Base-by-base conservation (phyloP, 2,329 filamentous ascomycete species). In the Hymenoscyphus repandus region DNA sequence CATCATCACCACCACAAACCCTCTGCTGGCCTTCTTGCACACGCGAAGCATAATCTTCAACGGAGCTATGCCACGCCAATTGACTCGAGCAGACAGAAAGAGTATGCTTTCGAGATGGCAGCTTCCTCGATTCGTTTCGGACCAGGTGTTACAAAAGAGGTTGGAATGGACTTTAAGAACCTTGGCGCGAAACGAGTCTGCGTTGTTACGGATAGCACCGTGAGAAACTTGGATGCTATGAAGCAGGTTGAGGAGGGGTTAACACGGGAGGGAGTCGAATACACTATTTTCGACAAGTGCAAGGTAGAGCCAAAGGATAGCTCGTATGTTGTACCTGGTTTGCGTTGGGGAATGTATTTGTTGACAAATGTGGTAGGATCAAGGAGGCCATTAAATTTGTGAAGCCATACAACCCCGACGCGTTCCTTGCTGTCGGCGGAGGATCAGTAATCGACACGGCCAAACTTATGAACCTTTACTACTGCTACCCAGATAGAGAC, bases 41-140 rank as follows among this genome's bases (percentile, higher is more conserved):
- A 72, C 3, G 69, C 75, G 13, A 75, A 76, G 18, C 75, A 72
- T 50, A 68, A 72, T 43, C 64, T 68, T 17, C 65, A 70, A 46
- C 62, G 80, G 32, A 74, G 73, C 45, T 83, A 80, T 68, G 90
- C 89, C n/a, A 92, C 89, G 0, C 89, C 91, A 0, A 72, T 86
- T 27, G 85, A 90, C 62, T 71, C 77, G 7, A 78, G 80, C 2
- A 79, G 83, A 57, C 80, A 90, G 64, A 96, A 95, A 68, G 93
- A 99, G 69, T 99, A 99, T 72, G 93, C 93, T 12, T 99, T 99
- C 66, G 93, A 99, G 69, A 95, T 99, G 92, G 93, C 93, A 0
- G 90, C 93, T 1, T 95, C 89, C 1, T 89, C 86, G 27, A 96
- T 99, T 64, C 83, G 93, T 11, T 99, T 97, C 63, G 93, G 93